Percentiles rank a stretch among this genome's conserved stretches.
phyloP scores from a whole-genome alignment of 2,329 filamentous ascomycete genomes.

The Trichoderma guizhouense region DNA sequence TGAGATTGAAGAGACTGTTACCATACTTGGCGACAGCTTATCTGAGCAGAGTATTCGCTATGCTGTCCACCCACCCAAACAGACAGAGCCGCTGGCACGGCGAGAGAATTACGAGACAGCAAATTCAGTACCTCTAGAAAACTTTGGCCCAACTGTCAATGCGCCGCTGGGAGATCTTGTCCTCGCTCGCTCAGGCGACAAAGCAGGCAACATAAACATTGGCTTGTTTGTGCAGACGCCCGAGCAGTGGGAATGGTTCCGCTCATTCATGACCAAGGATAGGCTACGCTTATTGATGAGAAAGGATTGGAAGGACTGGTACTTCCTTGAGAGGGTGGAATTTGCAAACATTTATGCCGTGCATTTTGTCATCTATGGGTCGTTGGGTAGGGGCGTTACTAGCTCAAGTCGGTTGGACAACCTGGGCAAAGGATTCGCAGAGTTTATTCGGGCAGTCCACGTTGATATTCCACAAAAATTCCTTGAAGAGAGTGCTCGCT shows the following conservation, averaged over 20 bases:
- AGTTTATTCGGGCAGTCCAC: conserved; percentile 40
- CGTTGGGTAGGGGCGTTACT: conserved; percentile 44
- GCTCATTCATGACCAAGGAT: conserved; percentile 38
- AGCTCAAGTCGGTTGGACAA: conserved; percentile 46
- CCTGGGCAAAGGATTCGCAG: conserved; percentile 51
- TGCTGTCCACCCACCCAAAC: conserved; percentile 21
- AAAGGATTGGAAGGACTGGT: conserved; percentile 30
- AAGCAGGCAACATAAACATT: conserved; percentile 42
- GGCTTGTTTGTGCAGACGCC: conserved; percentile 43
- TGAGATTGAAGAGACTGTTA: conserved; percentile 32
- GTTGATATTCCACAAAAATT: conserved; percentile 24
- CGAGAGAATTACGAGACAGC: conserved; percentile 26
- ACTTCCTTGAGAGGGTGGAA: conserved; percentile 46
- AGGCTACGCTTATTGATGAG: conserved; percentile 37
- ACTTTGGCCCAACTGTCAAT: conserved; percentile 23
- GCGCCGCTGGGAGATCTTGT: conserved; percentile 31
- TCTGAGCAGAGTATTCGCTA: conserved; percentile 12
- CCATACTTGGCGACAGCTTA: conserved; percentile 18
- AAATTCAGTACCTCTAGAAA: conserved; percentile 10
- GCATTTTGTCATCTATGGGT: conserved; percentile 49
- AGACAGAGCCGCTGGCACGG: conserved; percentile 19
- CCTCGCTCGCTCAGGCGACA: conserved; percentile 37
- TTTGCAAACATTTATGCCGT: conserved; percentile 44
- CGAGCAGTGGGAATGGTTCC: conserved; percentile 46
- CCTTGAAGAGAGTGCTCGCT: not conserved